Conservation (phyloP, 2,329 filamentous ascomycete genomes). For the Intubia oerlemansii region DNA sequence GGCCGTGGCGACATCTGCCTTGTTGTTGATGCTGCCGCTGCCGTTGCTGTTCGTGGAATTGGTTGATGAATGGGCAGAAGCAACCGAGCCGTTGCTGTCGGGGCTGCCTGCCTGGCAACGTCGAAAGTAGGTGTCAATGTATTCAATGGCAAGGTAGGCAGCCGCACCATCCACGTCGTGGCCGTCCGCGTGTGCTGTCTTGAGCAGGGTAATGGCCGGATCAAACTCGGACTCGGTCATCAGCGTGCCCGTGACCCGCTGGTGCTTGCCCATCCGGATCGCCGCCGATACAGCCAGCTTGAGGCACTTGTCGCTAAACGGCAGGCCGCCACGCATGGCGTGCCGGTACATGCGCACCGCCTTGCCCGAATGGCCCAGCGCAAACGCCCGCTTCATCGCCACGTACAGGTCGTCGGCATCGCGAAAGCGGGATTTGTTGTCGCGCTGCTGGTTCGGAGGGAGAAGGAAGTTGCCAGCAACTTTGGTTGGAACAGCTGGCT, state of each 20-base stretch:
- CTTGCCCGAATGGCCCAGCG: constrained; percentile 11
- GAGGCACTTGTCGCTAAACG: constrained; percentile 19
- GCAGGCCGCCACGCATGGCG: constrained; percentile 15
- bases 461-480: no score
- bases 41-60: neutral
- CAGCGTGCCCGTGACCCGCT: neutral
- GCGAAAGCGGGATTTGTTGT: constrained; percentile 4
- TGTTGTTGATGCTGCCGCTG: constrained; percentile 6
- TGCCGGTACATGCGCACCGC: constrained; percentile 19
- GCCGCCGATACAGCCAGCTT: constrained; percentile 25
- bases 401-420: constrained; percentile 14
- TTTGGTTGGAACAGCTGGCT: no score
- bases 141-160: constrained; percentile 17
- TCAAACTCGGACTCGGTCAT: constrained; percentile 5
- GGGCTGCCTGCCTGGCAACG: no score
- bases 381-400: constrained; percentile 20
- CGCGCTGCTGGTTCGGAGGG: no score
- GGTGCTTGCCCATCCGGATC: constrained; percentile 13
- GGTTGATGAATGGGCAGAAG: no score
- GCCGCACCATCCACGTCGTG: constrained; percentile 19
- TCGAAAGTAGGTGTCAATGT: constrained; percentile 16
- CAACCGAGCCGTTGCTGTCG: no score
- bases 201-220: constrained; percentile 19
- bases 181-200: constrained; percentile 17
- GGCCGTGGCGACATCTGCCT: constrained; percentile 3